These are phyloP conservation scores for Apodospora peruviana DNA, from an alignment of 495 filamentous ascomycete genomes.

Conservation along the genomic window DNA sequence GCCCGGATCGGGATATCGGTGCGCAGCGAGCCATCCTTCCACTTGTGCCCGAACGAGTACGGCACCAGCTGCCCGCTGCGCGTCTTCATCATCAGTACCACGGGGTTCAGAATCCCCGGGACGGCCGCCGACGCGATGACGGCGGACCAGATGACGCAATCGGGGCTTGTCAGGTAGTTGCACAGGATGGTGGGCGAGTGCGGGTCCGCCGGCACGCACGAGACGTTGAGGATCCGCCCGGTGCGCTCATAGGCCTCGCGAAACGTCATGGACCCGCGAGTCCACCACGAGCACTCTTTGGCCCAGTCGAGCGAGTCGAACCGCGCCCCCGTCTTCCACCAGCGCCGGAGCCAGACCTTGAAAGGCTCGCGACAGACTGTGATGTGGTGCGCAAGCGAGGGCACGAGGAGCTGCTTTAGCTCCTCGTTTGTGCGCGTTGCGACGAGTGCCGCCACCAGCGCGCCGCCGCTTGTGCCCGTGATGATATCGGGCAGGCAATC, in stretches of 20 bases:
- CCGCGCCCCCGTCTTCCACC: conserved; percentile 87
- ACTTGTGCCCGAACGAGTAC: conserved; percentile 93
- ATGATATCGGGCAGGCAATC: conserved; percentile 85
- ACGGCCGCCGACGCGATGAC: conserved; percentile 94
- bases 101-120: conserved; percentile 90
- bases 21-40: conserved; percentile 92
- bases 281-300: conserved; percentile 78
- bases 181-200: conserved; percentile 86
- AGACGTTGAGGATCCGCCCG: conserved; percentile 89
- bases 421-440: conserved; percentile 90
- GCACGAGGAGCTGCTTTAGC: conserved; percentile 75
- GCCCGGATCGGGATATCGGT: conserved; percentile 95
- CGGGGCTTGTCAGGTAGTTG: conserved; percentile 89
- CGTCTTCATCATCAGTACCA: conserved; percentile 94
- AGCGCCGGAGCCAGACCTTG: conserved; percentile 70
- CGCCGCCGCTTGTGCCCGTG: conserved; percentile 91
- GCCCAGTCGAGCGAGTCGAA: conserved; percentile 96
- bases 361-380: conserved; percentile 76
- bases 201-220: conserved; percentile 94
- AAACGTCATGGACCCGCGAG: conserved; percentile 84
- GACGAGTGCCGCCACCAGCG: conserved; percentile 81
- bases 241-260: conserved; percentile 92
- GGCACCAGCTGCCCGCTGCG: conserved; percentile 65
- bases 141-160: conserved; percentile 98
- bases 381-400: conserved; percentile 77